These are phyloP conservation scores for Pyropia yezoensis DNA, from an alignment of 23 red algal species.

Conservation along the genomic window DNA sequence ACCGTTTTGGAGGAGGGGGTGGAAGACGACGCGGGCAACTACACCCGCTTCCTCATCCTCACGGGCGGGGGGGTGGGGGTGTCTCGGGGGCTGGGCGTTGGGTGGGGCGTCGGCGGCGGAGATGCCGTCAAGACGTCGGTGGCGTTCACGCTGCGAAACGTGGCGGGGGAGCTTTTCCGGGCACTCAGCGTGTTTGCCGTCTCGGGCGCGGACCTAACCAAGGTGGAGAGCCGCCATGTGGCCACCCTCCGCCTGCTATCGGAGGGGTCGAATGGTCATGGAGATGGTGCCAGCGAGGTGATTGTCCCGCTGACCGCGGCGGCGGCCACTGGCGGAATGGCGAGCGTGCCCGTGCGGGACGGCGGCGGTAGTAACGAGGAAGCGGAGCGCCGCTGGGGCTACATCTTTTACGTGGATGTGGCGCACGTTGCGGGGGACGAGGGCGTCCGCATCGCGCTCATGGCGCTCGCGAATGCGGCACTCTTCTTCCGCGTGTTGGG, in stretches of 20 bases:
- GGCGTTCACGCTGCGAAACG: constrained; percentile 80
- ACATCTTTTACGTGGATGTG: constrained; percentile 95
- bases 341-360: not conserved
- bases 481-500: constrained; percentile 77
- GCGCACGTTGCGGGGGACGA: constrained; percentile 29
- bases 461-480: constrained; percentile 52
- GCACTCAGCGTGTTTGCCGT: constrained; percentile 78
- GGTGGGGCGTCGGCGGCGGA: not conserved
- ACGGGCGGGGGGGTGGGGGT: constrained; percentile 6
- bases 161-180: constrained; percentile 55
- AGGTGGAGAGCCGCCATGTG: constrained; percentile 87
- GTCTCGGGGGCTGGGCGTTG: not conserved
- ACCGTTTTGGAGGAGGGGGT: constrained; percentile 73
- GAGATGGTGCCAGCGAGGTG: not conserved
- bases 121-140: constrained; percentile 72
- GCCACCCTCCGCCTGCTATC: constrained; percentile 15
- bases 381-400: constrained; percentile 58
- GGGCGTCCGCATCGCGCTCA: constrained; percentile 53
- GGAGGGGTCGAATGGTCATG: not conserved
- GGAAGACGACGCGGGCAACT: constrained; percentile 78
- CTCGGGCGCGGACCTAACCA: constrained; percentile 76
- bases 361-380: not conserved
- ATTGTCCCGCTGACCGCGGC: not conserved
- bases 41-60: constrained; percentile 90
- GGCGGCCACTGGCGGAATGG: constrained; percentile 4